phyloP scores from a whole-genome alignment of 2,329 filamentous ascomycete genomes.

The Sclerotinia subarctica region DNA sequence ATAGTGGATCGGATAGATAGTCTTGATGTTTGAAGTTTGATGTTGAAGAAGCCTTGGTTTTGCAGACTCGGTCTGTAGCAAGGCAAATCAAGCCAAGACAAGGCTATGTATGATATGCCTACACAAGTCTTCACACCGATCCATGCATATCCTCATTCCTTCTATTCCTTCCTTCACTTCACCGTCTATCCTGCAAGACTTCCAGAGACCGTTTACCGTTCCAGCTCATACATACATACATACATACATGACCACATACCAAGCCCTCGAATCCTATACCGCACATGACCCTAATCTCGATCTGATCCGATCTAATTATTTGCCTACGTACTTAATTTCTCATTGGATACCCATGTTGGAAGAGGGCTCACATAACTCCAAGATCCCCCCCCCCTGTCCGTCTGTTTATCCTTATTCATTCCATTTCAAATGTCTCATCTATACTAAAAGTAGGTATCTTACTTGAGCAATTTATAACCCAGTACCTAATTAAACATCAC shows the following conservation, averaged over 20 bases:
- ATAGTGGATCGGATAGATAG: neutral
- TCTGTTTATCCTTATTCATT: neutral
- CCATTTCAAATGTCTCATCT: neutral
- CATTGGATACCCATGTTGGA: neutral
- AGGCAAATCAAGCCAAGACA: neutral
- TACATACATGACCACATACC: neutral
- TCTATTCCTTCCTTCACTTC: neutral
- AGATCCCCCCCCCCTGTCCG: no score
- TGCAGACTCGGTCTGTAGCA: neutral
- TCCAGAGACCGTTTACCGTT: neutral
- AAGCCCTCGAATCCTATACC: neutral
- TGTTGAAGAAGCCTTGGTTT: neutral
- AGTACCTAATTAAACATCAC: neutral
- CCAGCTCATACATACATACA: neutral
- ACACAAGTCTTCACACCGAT: neutral
- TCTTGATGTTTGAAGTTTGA: neutral
- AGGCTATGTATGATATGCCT: conserved; percentile 1
- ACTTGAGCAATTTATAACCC: neutral
- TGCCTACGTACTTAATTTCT: neutral
- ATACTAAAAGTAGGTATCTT: neutral
- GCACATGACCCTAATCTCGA: neutral
- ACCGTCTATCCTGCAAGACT: neutral
- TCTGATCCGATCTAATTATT: neutral
- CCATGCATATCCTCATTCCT: neutral
- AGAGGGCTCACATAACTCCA: no score